A percentile compares a stretch with the other conserved stretches of the same genome.
These are phyloP conservation scores for Botrytis deweyae DNA, from an alignment of 2,329 filamentous ascomycete genomes.

Conservation along the genomic window DNA sequence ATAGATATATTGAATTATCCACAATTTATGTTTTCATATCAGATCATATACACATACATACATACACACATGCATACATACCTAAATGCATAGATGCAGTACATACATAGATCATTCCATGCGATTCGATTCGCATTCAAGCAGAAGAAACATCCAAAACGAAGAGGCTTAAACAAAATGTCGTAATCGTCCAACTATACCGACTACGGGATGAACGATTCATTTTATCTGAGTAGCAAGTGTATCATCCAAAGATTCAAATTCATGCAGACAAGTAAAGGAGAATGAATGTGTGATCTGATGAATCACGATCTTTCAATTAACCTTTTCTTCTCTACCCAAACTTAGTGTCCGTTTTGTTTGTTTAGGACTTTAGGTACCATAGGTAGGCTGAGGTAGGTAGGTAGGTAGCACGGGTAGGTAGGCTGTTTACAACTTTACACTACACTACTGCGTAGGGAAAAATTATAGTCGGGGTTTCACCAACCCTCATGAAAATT, in stretches of 20 bases:
- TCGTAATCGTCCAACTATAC: not conserved
- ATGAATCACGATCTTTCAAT: not conserved
- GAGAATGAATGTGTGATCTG: not conserved
- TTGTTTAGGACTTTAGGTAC: not conserved
- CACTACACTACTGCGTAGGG: not conserved
- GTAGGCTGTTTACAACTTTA: not conserved
- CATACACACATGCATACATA: not conserved
- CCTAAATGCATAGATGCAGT: not conserved
- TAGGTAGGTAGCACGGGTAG: no score
- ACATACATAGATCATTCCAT: conserved; percentile 2
- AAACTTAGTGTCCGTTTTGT: not conserved
- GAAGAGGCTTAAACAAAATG: not conserved
- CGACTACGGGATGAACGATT: not conserved
- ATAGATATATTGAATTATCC: conserved; percentile 8
- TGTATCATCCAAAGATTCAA: not conserved
- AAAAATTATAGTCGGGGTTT: conserved; percentile 3
- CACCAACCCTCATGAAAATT: not conserved
- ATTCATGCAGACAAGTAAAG: not conserved
- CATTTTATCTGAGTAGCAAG: not conserved
- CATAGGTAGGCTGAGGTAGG: not conserved
- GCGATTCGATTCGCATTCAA: not conserved
- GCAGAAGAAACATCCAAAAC: not conserved
- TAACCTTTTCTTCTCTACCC: not conserved
- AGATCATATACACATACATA: not conserved
- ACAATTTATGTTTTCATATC: conserved; percentile 1